phyloP scores from a whole-genome alignment of 257 asterid species.

The Solanum chmielewskii region DNA sequence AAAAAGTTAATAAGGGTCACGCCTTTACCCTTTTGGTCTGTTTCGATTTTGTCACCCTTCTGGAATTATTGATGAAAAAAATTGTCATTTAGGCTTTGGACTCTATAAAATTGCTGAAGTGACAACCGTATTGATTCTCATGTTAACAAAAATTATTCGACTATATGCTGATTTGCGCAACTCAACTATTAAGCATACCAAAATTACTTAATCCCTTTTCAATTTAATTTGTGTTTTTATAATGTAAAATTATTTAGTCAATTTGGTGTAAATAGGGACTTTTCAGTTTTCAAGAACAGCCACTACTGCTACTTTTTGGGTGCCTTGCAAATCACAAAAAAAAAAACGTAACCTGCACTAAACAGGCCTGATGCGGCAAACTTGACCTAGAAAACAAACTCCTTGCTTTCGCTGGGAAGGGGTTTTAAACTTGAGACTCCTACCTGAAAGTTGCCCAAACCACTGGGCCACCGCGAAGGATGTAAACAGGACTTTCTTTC shows the following conservation, averaged over 20 bases:
- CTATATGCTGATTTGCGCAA: too few relatives aligned
- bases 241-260: background rate
- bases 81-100: accelerated
- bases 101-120: accelerated
- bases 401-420: accelerated
- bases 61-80: too few relatives aligned
- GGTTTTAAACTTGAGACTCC: accelerated
- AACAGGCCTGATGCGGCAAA: too few relatives aligned
- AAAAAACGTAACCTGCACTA: too few relatives aligned
- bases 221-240: too few relatives aligned
- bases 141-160: background rate
- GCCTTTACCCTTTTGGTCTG: background rate
- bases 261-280: background rate
- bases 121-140: background rate
- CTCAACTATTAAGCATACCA: background rate
- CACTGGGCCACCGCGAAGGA: background rate
- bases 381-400: too few relatives aligned
- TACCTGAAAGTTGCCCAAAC: too few relatives aligned
- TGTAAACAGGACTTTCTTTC: background rate
- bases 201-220: background rate
- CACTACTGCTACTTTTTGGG: accelerated
- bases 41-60: too few relatives aligned
- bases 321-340: accelerated
- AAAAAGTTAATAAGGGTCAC: background rate
- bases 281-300: background rate